These are phyloP conservation scores for Sporothrix luriei DNA, from an alignment of 2,329 filamentous ascomycete genomes.

Conservation along the genomic window DNA sequence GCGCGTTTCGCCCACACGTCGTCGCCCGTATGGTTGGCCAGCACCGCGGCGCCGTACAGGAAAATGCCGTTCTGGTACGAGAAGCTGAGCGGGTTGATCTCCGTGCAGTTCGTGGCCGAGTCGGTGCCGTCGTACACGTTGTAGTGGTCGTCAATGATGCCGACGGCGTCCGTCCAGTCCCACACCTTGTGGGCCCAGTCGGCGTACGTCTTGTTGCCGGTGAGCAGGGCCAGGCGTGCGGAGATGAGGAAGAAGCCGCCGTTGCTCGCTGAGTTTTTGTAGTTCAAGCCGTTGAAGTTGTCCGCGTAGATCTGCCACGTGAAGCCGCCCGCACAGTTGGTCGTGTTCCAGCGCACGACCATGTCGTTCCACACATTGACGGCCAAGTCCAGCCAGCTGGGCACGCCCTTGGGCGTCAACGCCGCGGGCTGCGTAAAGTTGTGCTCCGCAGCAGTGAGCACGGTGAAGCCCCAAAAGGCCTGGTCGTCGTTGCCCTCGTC, in stretches of 20 bases:
- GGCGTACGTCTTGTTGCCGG: constrained; percentile 65
- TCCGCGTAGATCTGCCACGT: constrained; percentile 79
- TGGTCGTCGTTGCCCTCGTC: constrained; percentile 75
- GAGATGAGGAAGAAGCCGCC: constrained; percentile 82
- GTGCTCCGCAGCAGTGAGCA: constrained; percentile 68
- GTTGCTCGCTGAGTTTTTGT: constrained; percentile 82
- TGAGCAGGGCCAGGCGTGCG: constrained; percentile 71
- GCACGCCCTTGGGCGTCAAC: constrained; percentile 64
- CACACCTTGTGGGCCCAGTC: constrained; percentile 69
- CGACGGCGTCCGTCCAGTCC: constrained; percentile 63
- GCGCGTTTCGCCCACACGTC: constrained; percentile 58
- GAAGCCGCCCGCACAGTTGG: constrained; percentile 69
- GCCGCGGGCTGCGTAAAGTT: constrained; percentile 65
- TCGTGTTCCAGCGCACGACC: constrained; percentile 68
- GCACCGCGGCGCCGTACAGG: constrained; percentile 64
- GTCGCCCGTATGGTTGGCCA: constrained; percentile 63
- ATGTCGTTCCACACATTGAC: constrained; percentile 74
- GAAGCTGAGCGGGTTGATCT: constrained; percentile 60
- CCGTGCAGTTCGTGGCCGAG: constrained; percentile 56
- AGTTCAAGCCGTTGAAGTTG: constrained; percentile 73
- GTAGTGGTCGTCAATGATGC: constrained; percentile 59
- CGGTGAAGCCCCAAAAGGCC: constrained; percentile 71
- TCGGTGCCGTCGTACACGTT: constrained; percentile 66
- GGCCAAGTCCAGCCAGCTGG: constrained; percentile 67
- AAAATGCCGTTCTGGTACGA: constrained; percentile 68